Conservation (phyloP, 2,329 filamentous ascomycete genomes). For the Aureobasidium musti region DNA sequence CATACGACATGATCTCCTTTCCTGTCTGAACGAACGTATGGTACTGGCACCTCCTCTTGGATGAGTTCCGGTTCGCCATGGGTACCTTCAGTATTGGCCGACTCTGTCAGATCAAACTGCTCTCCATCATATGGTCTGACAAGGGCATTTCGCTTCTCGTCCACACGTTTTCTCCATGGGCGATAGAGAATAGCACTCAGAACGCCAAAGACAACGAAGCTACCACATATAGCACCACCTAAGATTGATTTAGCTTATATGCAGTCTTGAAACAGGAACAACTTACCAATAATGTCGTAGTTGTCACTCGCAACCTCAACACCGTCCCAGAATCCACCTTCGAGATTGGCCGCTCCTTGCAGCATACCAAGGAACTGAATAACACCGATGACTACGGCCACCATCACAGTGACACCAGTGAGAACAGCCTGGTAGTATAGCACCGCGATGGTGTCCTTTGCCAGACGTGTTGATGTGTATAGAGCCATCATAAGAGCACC, state of each 20-base stretch:
- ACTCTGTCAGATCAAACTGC: constrained; percentile 1
- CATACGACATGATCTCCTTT: constrained; percentile 16
- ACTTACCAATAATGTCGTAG: constrained; percentile 74
- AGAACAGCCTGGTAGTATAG: constrained; percentile 91
- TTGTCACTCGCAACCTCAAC: constrained; percentile 74
- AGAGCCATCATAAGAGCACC: constrained; percentile 94
- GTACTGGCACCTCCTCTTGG: background rate
- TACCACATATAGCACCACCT: constrained; percentile 75
- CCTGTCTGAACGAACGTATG: background rate
- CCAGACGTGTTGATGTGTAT: constrained; percentile 78
- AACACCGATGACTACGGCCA: constrained; percentile 81
- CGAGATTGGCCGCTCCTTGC: constrained; percentile 71
- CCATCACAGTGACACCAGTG: constrained; percentile 77
- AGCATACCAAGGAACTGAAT: constrained; percentile 81
- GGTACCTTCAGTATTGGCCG: background rate
- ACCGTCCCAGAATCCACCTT: constrained; percentile 86
- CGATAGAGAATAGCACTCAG: constrained; percentile 74
- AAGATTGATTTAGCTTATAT: background rate
- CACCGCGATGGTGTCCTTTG: constrained; percentile 81
- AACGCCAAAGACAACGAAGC: constrained; percentile 76
- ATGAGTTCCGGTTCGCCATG: constrained; percentile 16
- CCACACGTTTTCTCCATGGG: constrained; percentile 71
- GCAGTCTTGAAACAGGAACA: background rate
- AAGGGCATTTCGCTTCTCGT: constrained; percentile 37
- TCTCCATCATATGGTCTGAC: constrained; percentile 20